Evolutionary conservation across 257 asterid genomes (phyloP), one percentile per base, ranked within the genome.

Genomic region (Osmanthus fragrans): DNA sequence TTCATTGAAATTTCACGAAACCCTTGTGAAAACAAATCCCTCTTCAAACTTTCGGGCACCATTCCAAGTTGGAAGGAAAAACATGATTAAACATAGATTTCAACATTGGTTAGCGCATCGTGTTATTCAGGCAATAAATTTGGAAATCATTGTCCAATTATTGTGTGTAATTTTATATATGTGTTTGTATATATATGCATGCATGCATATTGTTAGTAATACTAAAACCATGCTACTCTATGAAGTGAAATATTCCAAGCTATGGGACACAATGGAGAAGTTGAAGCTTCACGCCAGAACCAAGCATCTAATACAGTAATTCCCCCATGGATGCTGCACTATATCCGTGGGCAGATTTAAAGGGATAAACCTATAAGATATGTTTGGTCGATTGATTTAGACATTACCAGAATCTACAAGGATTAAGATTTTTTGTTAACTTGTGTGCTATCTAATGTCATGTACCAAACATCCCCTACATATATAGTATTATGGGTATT

Each of bases 241-340:
- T 79, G 94, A 87, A 88, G 89, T 49, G 87, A 85, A 60, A 71
- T 85, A 27, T 86, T 80, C 74, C 64, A 71, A 25, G 76, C 27
- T 51, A 72, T 75, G 45, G 88, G 80, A 39, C 86, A 84, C 2
- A 77, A 77, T 42, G 89, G 82, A 78, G 92, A 75, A 79, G 78
- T n/a, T 27, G 91, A 81, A 80, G 90, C 77, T 29, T 72, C 76
- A 23, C 40, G 69, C 73, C 91, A 84, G 34, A 83, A 76, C 73
- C 90, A 84, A 54, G 70, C 79, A 9, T 76, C 85, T 6, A 80
- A 79, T 81, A 21, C 86, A 70, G 82, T 54, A 34, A 84, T 91
- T 84, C 96, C 92, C 12, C 71, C 91, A n/a, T 92, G 97, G 97
- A 90, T 90, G 94, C 83, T 82, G 63, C 82, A 77, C 80, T 84